These are phyloP conservation scores for Pulveroboletus ravenelii DNA, from an alignment of 768 basidiomycete species.

Conservation along the genomic window DNA sequence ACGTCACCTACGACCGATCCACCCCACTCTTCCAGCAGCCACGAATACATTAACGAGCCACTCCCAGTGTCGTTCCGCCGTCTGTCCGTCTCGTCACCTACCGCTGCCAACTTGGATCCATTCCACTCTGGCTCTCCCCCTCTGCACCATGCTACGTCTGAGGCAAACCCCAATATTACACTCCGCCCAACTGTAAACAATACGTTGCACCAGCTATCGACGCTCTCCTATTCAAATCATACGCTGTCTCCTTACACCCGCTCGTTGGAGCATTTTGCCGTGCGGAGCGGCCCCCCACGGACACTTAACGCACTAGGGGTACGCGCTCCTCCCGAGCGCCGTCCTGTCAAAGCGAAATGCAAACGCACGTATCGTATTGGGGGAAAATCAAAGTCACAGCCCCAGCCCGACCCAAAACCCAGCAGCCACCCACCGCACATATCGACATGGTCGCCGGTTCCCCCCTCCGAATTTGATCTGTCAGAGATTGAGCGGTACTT, in stretches of 20 bases:
- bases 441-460: constrained; percentile 32
- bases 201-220: constrained; percentile 80
- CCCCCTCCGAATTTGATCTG: constrained; percentile 57
- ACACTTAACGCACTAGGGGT: constrained; percentile 33
- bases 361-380: constrained; percentile 70
- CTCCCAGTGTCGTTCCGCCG: constrained; percentile 22
- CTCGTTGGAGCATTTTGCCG: constrained; percentile 85
- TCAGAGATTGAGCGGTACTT: constrained; percentile 78
- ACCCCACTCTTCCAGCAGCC: constrained; percentile 13
- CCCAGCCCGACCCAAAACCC: constrained; percentile 2
- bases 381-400: constrained; percentile 14
- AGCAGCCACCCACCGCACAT: constrained; percentile 6
- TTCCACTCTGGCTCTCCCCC: constrained; percentile 35
- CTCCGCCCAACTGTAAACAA: constrained; percentile 66
- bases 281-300: constrained; percentile 78
- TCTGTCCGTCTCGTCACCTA: constrained; percentile 32
- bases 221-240: constrained; percentile 84
- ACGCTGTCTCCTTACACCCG: constrained; percentile 93
- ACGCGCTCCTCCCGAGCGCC: constrained; percentile 38
- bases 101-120: constrained; percentile 21
- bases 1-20: constrained; percentile 41
- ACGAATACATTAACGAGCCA: constrained; percentile 18
- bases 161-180: constrained; percentile 51
- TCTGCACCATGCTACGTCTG: constrained; percentile 29
- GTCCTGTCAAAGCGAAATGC: constrained; percentile 65